Base-by-base conservation (phyloP, 2,329 filamentous ascomycete species). In the Colletotrichum limetticola region DNA sequence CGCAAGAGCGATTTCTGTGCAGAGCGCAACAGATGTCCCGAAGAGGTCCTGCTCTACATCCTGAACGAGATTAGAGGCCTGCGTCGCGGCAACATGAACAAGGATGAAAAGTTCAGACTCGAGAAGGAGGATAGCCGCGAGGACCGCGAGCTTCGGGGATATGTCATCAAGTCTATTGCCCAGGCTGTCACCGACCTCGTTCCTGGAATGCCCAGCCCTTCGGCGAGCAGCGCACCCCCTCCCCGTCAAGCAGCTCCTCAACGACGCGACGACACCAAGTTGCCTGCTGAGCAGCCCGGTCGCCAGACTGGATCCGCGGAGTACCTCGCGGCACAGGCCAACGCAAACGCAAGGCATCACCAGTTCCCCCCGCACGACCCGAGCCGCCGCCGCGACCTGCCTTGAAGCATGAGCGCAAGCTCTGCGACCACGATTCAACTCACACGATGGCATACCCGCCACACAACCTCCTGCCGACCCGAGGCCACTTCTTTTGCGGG, bases 41-140 rank as follows among this genome's bases (percentile, higher is more conserved):
- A 99, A 82, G 94, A 97, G 75, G 96, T 98, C 6, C 88, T 98
- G 74, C 89, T 97, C 19, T 95, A 95, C 86, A 95, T 98, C 75
- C 93, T 97, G 84, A 92, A 95, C 77, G 97, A 98, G 85, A 97
- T 99, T 79, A 94, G 94, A 78, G 91, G 91, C 74, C 90, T 96
- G 78, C 93, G 96, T 78, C 92, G 97, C 64, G 89, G 91, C 78
- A 95, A 97, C 83, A 90, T 97, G 88, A 88, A 89, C 81, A 98
- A 98, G 85, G 92, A 96, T 22, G 92, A 97, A 78, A 92, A 94
- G 72, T 95, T 95, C 83, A 89, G 91, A 55, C 86, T 97, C 16
- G 92, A 95, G 81, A 94, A 94, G 80, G 94, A 97, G 80, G 94
- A 97, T 80, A 88, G 90, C 76, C 87, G 87, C 60, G 94, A 97